Conservation (phyloP, 352 stramenopile genomes). For the Sclerospora graminicola region DNA sequence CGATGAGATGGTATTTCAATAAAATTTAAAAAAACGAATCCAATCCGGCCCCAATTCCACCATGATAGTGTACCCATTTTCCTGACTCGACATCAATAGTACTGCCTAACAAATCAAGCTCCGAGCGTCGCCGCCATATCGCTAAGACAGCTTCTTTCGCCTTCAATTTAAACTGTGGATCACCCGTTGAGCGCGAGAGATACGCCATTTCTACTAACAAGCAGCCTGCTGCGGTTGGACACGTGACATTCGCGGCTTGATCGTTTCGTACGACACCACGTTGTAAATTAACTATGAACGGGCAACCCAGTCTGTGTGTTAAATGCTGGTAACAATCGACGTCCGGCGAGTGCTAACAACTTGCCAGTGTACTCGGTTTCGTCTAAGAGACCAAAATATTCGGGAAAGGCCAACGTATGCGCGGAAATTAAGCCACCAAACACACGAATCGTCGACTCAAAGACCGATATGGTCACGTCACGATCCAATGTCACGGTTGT, state of each 20-base stretch:
- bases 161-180: too few relatives aligned
- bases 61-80: too few relatives aligned
- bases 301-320: constrained; percentile 92
- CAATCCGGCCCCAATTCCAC: too few relatives aligned
- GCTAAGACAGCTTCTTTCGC: constrained; percentile 49
- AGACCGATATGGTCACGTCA: too few relatives aligned
- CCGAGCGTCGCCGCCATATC: constrained; percentile 69
- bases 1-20: constrained; percentile 94
- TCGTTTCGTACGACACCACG: too few relatives aligned
- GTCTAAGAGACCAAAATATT: too few relatives aligned
- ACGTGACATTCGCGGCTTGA: too few relatives aligned
- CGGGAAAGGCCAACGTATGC: too few relatives aligned
- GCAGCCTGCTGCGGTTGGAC: too few relatives aligned
- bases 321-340: constrained; percentile 94
- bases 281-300: constrained; percentile 91
- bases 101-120: constrained; percentile 89
- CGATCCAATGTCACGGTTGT: too few relatives aligned
- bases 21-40: constrained; percentile 98
- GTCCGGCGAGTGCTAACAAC: constrained; percentile 87
- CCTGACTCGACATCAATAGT: constrained; percentile 94
- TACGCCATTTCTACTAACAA: constrained; percentile 95
- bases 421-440: too few relatives aligned
- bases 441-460: too few relatives aligned
- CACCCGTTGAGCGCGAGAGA: constrained; percentile 78
- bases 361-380: constrained; percentile 91